Percentiles rank a stretch among this genome's conserved stretches.
Conservation (phyloP, 2,329 filamentous ascomycete species). For the Penicillium expansum region DNA sequence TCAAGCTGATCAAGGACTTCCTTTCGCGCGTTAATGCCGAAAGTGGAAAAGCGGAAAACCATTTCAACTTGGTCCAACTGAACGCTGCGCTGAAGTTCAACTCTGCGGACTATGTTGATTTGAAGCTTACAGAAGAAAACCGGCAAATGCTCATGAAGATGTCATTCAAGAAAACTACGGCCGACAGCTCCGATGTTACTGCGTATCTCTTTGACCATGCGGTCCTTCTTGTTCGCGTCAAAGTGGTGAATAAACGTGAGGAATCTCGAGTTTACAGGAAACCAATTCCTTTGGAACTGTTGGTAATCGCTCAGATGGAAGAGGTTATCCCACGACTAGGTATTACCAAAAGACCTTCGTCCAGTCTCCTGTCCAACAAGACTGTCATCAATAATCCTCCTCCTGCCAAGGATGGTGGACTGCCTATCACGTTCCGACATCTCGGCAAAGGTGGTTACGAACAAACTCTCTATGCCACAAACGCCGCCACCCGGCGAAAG, state of each 20-base stretch:
- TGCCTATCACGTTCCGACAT: constrained; percentile 94
- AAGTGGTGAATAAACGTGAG: constrained; percentile 87
- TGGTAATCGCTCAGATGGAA: constrained; percentile 96
- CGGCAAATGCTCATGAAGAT: constrained; percentile 94
- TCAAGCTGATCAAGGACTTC: constrained; percentile 81
- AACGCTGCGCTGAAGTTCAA: constrained; percentile 90
- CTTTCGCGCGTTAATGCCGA: constrained; percentile 87
- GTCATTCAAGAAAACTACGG: constrained; percentile 85
- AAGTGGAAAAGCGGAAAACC: constrained; percentile 95
- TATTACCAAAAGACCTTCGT: constrained; percentile 80
- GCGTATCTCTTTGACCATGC: constrained; percentile 97
- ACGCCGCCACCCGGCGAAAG: constrained; percentile 83
- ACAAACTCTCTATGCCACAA: constrained; percentile 80
- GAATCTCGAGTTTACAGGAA: constrained; percentile 93
- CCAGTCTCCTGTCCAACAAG: constrained; percentile 70
- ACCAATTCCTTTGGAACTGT: constrained; percentile 88
- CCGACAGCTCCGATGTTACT: constrained; percentile 84
- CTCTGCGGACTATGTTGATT: constrained; percentile 83
- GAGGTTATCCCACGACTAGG: constrained; percentile 82
- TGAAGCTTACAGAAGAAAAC: constrained; percentile 90
- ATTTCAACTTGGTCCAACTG: constrained; percentile 89
- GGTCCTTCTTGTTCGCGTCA: constrained; percentile 84
- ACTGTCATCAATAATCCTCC: constrained; percentile 49
- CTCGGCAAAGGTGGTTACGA: constrained; percentile 95
- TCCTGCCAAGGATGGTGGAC: constrained; percentile 65